Conservation (phyloP, 768 basidiomycete species). For the Auriscalpium vulgare region DNA sequence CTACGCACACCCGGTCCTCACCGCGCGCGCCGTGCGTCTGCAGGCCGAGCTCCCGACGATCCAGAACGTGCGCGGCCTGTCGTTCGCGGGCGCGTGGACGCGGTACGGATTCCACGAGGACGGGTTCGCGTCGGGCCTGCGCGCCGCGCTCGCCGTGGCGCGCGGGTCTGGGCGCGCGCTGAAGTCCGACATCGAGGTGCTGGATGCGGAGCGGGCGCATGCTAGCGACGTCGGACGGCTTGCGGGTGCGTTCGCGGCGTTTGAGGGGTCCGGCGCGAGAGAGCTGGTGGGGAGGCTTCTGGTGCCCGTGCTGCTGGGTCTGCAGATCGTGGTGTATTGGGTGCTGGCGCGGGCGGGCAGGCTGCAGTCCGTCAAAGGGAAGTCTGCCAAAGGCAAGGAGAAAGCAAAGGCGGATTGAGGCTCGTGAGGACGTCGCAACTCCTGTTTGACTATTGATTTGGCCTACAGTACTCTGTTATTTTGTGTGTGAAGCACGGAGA, state of each 20-base stretch:
- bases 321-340: no score
- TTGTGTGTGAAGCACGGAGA: no score
- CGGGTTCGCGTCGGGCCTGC: conserved; percentile 47
- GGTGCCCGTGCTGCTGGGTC: no score
- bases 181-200: neutral
- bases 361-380: no score
- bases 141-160: conserved; percentile 21
- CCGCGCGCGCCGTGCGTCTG: conserved; percentile 44
- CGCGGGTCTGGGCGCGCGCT: neutral
- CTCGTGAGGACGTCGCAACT: no score
- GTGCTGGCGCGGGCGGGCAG: no score
- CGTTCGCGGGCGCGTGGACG: conserved; percentile 62
- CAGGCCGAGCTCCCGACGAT: conserved; percentile 48
- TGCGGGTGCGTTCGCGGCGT: neutral
- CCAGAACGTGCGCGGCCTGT: conserved; percentile 53
- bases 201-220: neutral
- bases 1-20: conserved; percentile 67
- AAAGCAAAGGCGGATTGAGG: no score
- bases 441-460: no score
- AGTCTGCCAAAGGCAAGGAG: no score
- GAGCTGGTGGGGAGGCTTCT: neutral
- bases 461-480: no score
- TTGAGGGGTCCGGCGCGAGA: neutral
- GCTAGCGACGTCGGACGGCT: neutral
- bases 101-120: conserved; percentile 82